Percentiles rank a stretch among this genome's conserved stretches.
Evolutionary conservation across 2,329 filamentous ascomycete species (phyloP).

Genomic region (Waltergamsia citrina): DNA sequence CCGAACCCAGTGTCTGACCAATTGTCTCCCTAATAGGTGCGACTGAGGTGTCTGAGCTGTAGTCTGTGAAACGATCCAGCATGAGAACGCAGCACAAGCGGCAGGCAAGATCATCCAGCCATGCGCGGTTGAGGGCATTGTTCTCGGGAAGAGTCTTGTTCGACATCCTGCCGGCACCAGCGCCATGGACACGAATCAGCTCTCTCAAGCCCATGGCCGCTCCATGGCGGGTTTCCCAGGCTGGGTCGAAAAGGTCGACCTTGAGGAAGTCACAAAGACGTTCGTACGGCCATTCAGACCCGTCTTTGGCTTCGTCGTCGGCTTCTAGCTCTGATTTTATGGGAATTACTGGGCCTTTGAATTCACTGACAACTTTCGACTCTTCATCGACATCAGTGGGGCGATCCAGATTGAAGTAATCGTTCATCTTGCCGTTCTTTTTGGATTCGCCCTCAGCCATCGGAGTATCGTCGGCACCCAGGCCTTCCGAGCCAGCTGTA

Average conservation of each 20-base stretch:
- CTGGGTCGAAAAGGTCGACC: slow-evolving; percentile 83
- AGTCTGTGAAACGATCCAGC: slow-evolving; percentile 95
- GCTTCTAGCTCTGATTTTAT: slow-evolving; percentile 81
- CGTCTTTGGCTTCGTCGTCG: slow-evolving; percentile 67
- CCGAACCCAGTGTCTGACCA: slow-evolving; percentile 84
- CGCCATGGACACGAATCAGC: slow-evolving; percentile 83
- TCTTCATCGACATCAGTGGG: slow-evolving; percentile 75
- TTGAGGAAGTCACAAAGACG: slow-evolving; percentile 89
- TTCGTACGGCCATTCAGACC: slow-evolving; percentile 88
- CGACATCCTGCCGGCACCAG: slow-evolving; percentile 69
- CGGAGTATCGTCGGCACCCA: slow-evolving; percentile 47
- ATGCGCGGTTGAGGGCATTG: slow-evolving; percentile 67
- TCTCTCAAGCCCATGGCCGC: slow-evolving; percentile 93
- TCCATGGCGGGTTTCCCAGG: slow-evolving; percentile 93
- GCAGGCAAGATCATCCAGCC: slow-evolving; percentile 93
- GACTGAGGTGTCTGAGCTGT: slow-evolving; percentile 93
- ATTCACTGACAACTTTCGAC: slow-evolving; percentile 86
- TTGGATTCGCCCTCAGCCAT: slow-evolving; percentile 40
- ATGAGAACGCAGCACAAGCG: slow-evolving; percentile 93
- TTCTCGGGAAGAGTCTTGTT: slow-evolving; percentile 68
- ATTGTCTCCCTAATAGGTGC: slow-evolving; percentile 93
- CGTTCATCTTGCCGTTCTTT: slow-evolving; percentile 56
- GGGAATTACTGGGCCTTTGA: slow-evolving; percentile 72
- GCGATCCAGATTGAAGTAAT: slow-evolving; percentile 88
- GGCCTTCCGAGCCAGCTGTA: slow-evolving; percentile 50